Conservation (phyloP, 31 red algal species). For the Porphyra umbilicalis region DNA sequence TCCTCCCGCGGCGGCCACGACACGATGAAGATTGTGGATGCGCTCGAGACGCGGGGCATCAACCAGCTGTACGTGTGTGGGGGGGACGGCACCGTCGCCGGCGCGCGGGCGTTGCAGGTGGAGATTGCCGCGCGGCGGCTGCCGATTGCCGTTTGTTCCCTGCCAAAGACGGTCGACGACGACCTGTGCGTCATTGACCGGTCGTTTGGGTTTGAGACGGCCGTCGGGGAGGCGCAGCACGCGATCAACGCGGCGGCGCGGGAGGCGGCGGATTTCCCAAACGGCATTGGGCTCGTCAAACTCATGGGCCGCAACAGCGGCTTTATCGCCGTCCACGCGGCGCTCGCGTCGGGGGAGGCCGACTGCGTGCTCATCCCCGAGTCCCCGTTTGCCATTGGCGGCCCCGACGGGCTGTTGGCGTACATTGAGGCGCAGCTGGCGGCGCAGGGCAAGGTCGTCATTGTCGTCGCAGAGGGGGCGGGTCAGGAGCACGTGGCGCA, state of each 20-base stretch:
- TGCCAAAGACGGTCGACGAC: slow-evolving; percentile 77
- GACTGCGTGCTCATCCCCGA: slow-evolving; percentile 67
- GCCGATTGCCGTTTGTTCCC: slow-evolving; percentile 22
- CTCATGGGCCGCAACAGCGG: slow-evolving; percentile 75
- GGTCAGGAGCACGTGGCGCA: slow-evolving; percentile 41
- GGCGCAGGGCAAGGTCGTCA: slow-evolving; percentile 27
- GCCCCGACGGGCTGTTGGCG: slow-evolving; percentile 20
- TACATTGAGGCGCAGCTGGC: slow-evolving; percentile 26
- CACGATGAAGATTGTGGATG: slow-evolving; percentile 28
- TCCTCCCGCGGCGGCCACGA: slow-evolving; percentile 55
- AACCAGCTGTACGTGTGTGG: slow-evolving; percentile 50
- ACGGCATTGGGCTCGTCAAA: slow-evolving; percentile 53
- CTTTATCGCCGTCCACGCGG: slow-evolving; percentile 57
- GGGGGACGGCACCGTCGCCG: slow-evolving; percentile 61
- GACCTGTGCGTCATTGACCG: slow-evolving; percentile 59
- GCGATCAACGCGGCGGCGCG: slow-evolving; percentile 58
- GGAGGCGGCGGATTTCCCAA: slow-evolving; percentile 47
- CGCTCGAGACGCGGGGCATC: slow-evolving; percentile 28
- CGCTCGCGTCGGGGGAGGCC: slow-evolving; percentile 52
- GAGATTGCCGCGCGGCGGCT: slow-evolving; percentile 19
- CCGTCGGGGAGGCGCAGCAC: slow-evolving; percentile 57
- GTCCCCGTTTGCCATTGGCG: slow-evolving; percentile 27
- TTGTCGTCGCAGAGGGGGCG: slow-evolving; percentile 66
- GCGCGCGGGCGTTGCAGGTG: slow-evolving; percentile 8
- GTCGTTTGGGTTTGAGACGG: slow-evolving; percentile 54